Conservation (phyloP, 768 basidiomycete genomes). For the Gloeostereum incarnatum region DNA sequence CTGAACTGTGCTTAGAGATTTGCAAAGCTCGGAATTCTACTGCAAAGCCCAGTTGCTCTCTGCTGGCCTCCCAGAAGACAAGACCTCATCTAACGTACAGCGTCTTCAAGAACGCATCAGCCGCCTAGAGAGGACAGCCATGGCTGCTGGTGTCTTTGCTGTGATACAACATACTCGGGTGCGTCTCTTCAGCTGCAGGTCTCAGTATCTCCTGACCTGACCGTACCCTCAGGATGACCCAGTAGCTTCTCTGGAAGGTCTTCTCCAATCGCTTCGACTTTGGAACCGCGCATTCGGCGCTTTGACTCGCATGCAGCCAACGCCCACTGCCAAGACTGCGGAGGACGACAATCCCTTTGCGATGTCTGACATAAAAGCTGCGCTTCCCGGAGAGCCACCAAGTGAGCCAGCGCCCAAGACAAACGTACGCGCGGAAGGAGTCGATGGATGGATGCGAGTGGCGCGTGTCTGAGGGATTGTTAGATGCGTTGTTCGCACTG, state of each 20-base stretch:
- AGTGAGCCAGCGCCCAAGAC: constrained; percentile 14
- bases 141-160: constrained; percentile 63
- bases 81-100: constrained; percentile 37
- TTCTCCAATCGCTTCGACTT: constrained; percentile 64
- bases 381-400: constrained; percentile 22
- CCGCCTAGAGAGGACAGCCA: constrained; percentile 58
- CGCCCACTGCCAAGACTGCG: constrained; percentile 14
- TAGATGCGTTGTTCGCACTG: constrained; percentile 57
- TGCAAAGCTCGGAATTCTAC: constrained; percentile 39
- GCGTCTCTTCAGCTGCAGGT: constrained; percentile 7
- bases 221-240: constrained; percentile 44
- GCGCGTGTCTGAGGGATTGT: constrained; percentile 65
- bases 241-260: constrained; percentile 40
- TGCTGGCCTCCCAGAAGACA: constrained; percentile 31
- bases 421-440: constrained; percentile 19
- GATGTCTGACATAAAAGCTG: constrained; percentile 31
- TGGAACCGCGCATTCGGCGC: constrained; percentile 76
- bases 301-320: constrained; percentile 47
- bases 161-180: constrained; percentile 64
- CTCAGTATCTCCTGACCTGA: not conserved
- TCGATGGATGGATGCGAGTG: constrained; percentile 58
- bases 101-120: constrained; percentile 52
- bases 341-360: constrained; percentile 54
- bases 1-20: constrained; percentile 1
- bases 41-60: constrained; percentile 48